These are phyloP conservation scores for Stentor roeselii DNA, from an alignment of 73 alveolate genomes.

Conservation along the genomic window DNA sequence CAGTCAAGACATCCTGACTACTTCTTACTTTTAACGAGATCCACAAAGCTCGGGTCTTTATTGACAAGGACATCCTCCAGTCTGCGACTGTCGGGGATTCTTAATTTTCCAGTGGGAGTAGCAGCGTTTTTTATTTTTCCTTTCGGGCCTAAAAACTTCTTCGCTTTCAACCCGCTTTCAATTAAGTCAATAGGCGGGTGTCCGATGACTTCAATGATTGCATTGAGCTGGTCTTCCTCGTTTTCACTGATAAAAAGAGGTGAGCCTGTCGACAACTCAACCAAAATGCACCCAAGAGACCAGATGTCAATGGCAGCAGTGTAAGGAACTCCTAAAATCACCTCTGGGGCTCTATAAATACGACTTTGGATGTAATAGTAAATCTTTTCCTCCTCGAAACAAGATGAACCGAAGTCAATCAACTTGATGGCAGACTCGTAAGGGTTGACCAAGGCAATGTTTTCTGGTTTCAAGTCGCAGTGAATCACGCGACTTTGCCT, in stretches of 20 bases:
- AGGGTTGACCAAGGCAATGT: constrained; percentile 49
- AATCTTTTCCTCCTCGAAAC: constrained; percentile 54
- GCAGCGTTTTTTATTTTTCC: too few relatives aligned
- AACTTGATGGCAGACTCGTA: too few relatives aligned
- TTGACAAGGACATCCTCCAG: too few relatives aligned
- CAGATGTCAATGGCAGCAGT: constrained; percentile 71
- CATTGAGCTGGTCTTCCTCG: constrained; percentile 52
- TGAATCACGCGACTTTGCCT: constrained; percentile 45
- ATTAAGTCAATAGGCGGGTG: too few relatives aligned
- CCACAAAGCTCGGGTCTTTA: too few relatives aligned
- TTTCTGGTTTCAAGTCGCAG: constrained; percentile 61
- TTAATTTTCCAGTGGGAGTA: too few relatives aligned
- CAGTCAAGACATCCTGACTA: too few relatives aligned
- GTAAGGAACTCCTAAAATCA: constrained; percentile 65
- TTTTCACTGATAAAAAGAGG: constrained; percentile 59
- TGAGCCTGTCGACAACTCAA: constrained; percentile 50
- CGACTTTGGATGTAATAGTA: constrained; percentile 49
- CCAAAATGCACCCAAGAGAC: constrained; percentile 76
- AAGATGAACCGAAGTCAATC: constrained; percentile 61
- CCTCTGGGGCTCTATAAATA: constrained; percentile 74
- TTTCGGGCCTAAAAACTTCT: too few relatives aligned
- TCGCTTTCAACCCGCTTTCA: too few relatives aligned
- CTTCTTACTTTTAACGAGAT: too few relatives aligned
- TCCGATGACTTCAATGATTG: too few relatives aligned
- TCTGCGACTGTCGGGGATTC: too few relatives aligned